Base-by-base conservation (phyloP, 208 protist genomes). In the Acanthamoeba sp. region DNA sequence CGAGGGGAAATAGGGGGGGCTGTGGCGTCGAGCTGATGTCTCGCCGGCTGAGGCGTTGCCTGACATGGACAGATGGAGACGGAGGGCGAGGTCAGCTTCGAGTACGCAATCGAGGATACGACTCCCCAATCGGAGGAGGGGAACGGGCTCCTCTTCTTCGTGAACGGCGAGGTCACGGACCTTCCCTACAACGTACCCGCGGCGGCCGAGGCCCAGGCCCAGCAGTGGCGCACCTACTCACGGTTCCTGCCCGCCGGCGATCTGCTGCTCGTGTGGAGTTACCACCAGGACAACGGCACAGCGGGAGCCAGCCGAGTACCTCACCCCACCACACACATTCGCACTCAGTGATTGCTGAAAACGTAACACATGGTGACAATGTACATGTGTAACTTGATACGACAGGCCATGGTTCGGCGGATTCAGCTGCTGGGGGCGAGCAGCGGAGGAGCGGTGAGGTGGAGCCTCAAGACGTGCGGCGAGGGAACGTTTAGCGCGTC, bases 401-500 rank as follows among this genome's bases (percentile, higher is more conserved):
- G 12, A 22, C 84, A 90, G 84, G 84, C 84, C 14, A 69, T 90
- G 57, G 84, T 90, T 20, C 16, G 84, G 29, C 48, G 84, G 7
- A 34, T 90, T 34, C 52, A 90, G 84, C 14, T 64, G 22, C 36
- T 90, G 10, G 84, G 84, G 10, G 84, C 84, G 22, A 45, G 36
- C 50, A 20, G 20, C 16, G 84, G 84, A 9, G 84, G 84, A 18
- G 84, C 48, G 29, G 57, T 69, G 7, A 48, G 38, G 7, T 90
- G 84, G 84, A 90, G 84, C 57, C 57, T 90, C 29, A 59, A 69
- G 48, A 32, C 84, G 9, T 90, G 84, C 50, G 84, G 84, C 29
- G 32, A 55, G 32, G 84, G 84, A 12, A 90, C 84, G 18, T 90
- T 50, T 24, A 90, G 84, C 27, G 20, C 84, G 5, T 22, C n/a